phyloP scores from a whole-genome alignment of 495 filamentous ascomycete species.

The Xylaria intraflava region DNA sequence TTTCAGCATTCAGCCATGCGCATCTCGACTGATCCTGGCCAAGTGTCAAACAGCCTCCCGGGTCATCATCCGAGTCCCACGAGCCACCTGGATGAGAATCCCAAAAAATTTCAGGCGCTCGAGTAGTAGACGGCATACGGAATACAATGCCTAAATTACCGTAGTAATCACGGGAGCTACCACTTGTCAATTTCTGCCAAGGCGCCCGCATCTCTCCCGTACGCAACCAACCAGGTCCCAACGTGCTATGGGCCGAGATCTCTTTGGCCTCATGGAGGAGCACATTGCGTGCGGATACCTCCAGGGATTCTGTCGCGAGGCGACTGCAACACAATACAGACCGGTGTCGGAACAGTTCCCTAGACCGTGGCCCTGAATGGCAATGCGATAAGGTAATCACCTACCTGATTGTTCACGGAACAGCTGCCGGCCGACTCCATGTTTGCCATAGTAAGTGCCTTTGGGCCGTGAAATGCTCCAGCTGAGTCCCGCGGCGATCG shows the following conservation, averaged over 20 bases:
- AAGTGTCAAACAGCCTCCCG: no score
- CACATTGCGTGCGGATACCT: conserved; percentile 7
- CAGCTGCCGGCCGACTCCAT: background rate
- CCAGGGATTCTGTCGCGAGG: background rate
- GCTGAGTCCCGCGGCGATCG: background rate
- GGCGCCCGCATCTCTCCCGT: conserved; percentile 3
- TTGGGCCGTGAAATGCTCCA: background rate
- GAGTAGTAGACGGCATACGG: no score
- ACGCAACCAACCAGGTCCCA: conserved; percentile 1
- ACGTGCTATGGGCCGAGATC: background rate
- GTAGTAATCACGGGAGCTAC: no score
- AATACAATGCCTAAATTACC: no score
- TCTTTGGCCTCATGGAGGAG: conserved; percentile 3
- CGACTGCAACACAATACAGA: conserved; percentile 3
- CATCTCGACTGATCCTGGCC: no score
- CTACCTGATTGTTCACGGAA: background rate
- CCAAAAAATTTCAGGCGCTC: no score
- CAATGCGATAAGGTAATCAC: no score
- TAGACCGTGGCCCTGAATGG: no score
- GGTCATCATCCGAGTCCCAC: no score
- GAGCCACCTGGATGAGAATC: no score
- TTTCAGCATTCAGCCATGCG: no score
- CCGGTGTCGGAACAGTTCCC: conserved; percentile 13
- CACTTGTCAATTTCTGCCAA: background rate
- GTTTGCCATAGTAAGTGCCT: conserved; percentile 1